Conservation (phyloP, 805 yeast genomes). For the Saccharomyces paradoxus region DNA sequence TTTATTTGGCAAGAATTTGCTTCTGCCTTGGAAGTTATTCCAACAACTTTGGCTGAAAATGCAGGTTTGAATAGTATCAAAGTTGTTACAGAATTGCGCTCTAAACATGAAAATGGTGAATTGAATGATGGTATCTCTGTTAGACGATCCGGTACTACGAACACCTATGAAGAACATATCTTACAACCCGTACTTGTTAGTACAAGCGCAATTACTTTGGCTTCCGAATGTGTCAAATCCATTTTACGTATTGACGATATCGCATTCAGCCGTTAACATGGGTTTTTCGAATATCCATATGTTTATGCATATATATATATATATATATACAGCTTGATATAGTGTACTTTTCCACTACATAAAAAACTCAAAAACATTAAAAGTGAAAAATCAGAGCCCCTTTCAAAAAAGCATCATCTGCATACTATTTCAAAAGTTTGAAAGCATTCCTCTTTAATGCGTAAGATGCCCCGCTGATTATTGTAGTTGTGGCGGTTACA, state of each 20-base stretch:
- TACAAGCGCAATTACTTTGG: conserved; percentile 88
- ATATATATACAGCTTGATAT: background rate
- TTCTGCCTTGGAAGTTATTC: conserved; percentile 83
- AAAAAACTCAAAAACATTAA: background rate
- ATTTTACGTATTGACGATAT: conserved; percentile 96
- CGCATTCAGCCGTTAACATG: conserved; percentile 68
- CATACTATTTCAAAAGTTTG: conserved; percentile 34
- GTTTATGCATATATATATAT: background rate
- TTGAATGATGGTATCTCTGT: conserved; percentile 92
- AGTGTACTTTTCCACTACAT: background rate
- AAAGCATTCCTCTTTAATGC: conserved; percentile 64
- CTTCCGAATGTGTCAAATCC: conserved; percentile 93
- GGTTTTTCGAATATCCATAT: conserved; percentile 26
- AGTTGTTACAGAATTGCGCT: conserved; percentile 85
- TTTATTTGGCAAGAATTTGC: conserved; percentile 90
- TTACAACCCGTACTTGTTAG: conserved; percentile 93
- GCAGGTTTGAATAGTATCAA: conserved; percentile 89
- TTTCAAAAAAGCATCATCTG: background rate
- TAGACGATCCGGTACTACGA: conserved; percentile 85
- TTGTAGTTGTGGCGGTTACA: conserved; percentile 61
- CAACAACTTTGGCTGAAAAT: conserved; percentile 89
- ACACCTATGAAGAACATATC: conserved; percentile 88
- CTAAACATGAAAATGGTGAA: conserved; percentile 86
- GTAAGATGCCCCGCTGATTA: conserved; percentile 72
- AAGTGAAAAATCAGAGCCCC: background rate